Percentiles rank a stretch among this genome's conserved stretches.
phyloP scores from a whole-genome alignment of 352 stramenopile species.

The Pythium angustatum region DNA sequence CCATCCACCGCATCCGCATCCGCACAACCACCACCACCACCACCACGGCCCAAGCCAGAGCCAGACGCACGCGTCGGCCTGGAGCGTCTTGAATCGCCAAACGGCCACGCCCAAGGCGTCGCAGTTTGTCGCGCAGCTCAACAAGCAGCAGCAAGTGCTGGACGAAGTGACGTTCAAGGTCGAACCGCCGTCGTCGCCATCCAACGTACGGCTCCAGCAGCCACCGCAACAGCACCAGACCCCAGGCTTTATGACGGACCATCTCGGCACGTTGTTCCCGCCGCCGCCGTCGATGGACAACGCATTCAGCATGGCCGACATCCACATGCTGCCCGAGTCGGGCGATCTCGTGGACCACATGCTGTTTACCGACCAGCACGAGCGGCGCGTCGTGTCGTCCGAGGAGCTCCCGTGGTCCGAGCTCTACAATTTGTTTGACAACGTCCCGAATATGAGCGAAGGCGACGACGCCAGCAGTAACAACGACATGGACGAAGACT shows the following conservation, averaged over 20 bases:
- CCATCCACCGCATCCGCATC: background rate
- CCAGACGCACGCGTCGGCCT: constrained; percentile 16
- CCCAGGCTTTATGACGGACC: background rate
- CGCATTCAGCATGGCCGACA: constrained; percentile 4
- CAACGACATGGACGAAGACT: constrained; percentile 46
- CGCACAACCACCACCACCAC: constrained; percentile 2
- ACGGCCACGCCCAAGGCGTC: background rate
- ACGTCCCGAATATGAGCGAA: constrained; percentile 37
- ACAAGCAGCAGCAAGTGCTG: constrained; percentile 2
- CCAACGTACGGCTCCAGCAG: background rate
- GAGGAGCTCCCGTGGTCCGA: constrained; percentile 82
- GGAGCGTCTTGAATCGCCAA: constrained; percentile 7
- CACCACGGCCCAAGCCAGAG: constrained; percentile 7
- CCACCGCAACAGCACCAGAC: constrained; percentile 4
- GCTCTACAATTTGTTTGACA: constrained; percentile 81
- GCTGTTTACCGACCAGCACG: constrained; percentile 63
- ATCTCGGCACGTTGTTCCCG: constrained; percentile 14
- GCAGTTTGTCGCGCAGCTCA: constrained; percentile 8
- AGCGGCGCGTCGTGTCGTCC: constrained; percentile 61
- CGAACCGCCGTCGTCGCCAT: constrained; percentile 17
- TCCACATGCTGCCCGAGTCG: constrained; percentile 20
- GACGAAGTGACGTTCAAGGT: constrained; percentile 25
- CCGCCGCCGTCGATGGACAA: background rate
- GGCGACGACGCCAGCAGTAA: constrained; percentile 63
- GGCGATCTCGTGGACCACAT: constrained; percentile 58